Percentiles rank a stretch among this genome's conserved stretches.
These are phyloP conservation scores for Rhytidiadelphus loreus DNA, from an alignment of 225 moss, liverwort and hornwort species.

Conservation along the genomic window DNA sequence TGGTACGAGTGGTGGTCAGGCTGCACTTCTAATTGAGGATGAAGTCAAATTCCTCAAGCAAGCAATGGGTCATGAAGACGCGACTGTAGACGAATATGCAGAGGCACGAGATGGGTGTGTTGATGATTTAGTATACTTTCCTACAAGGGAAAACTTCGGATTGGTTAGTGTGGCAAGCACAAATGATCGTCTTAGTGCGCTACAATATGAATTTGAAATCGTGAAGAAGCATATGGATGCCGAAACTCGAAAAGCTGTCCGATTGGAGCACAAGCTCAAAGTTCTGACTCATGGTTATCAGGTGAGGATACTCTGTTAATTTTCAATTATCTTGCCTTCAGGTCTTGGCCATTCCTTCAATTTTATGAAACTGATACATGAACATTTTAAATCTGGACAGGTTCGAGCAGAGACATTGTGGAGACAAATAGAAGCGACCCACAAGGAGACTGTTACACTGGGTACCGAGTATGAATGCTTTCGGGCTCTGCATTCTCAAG, in stretches of 20 bases:
- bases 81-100: constrained; percentile 54
- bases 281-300: constrained; percentile 84
- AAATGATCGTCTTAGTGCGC: constrained; percentile 55
- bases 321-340: background rate
- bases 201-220: constrained; percentile 69
- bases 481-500: constrained; percentile 68
- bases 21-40: constrained; percentile 54
- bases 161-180: constrained; percentile 74
- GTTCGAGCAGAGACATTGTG: constrained; percentile 59
- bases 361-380: background rate
- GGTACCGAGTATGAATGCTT: constrained; percentile 79
- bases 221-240: constrained; percentile 89
- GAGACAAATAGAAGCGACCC: constrained; percentile 59
- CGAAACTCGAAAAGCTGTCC: constrained; percentile 77
- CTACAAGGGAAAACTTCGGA: constrained; percentile 58
- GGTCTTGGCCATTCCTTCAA: background rate
- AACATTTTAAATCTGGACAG: constrained; percentile 15
- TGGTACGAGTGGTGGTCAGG: constrained; percentile 26
- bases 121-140: constrained; percentile 79
- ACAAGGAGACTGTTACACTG: constrained; percentile 73
- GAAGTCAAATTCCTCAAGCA: constrained; percentile 53
- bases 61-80: constrained; percentile 78
- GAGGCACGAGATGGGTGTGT: constrained; percentile 84
- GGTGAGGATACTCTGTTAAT: constrained; percentile 11
- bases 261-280: constrained; percentile 82